A percentile compares a stretch with the other conserved stretches of the same genome.
phyloP scores from a whole-genome alignment of 139 green algal genomes.

The Eudorina sp. region DNA sequence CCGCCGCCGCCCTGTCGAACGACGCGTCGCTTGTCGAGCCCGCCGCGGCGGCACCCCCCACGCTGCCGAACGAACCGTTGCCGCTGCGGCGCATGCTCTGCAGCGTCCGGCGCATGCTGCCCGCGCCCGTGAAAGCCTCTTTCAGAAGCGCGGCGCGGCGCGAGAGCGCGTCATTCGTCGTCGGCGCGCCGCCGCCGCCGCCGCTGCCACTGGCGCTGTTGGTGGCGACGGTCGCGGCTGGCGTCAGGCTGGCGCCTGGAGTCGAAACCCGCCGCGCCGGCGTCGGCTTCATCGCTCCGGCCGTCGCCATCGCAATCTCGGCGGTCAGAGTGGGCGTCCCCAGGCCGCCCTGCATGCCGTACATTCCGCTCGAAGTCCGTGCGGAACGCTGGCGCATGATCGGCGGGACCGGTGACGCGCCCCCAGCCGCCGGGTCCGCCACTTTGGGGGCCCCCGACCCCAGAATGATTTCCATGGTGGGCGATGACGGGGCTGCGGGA shows the following conservation, averaged over 20 bases:
- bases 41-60: too few relatives aligned
- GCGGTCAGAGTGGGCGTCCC: background rate
- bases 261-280: background rate
- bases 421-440: too few relatives aligned
- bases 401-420: background rate
- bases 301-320: background rate
- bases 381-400: background rate
- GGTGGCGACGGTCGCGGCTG: too few relatives aligned
- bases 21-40: background rate
- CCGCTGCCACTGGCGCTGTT: background rate
- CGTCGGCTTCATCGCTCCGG: background rate
- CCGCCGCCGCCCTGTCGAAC: background rate
- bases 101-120: background rate
- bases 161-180: background rate
- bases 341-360: background rate
- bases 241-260: background rate
- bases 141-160: background rate
- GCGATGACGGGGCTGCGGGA: background rate
- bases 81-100: background rate
- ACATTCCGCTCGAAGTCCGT: background rate
- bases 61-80: too few relatives aligned
- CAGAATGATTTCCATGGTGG: background rate
- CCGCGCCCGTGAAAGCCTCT: background rate
- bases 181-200: background rate
- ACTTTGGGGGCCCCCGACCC: background rate